Base-by-base conservation (phyloP, 441 rosid genomes). In the Bruguiera hainesii region DNA sequence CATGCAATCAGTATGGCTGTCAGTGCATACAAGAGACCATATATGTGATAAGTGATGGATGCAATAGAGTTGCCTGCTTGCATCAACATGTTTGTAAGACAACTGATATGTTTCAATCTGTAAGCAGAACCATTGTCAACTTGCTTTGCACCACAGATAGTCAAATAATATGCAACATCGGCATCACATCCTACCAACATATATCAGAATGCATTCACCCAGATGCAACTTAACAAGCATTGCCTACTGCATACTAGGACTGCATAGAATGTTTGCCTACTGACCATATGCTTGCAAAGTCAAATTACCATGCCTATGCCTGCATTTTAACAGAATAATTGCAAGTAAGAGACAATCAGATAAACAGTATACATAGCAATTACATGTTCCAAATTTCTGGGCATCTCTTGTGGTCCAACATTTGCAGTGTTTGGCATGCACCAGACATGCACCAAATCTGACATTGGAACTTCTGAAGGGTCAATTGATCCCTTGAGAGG, bases 391-490 rank as follows among this genome's bases (percentile, higher is more conserved):
- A 93, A 81, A 56, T 79, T 75, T 50, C 93, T 83, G 62, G 98
- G 98, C 66, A 88, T 72, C 79, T 94, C 98, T 69, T 88, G 96
- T 11, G 84, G 80, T 69, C 96, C 91, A 72, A 91, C 83, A 68
- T 94, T 91, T 5, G 84, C 83, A 1, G 98, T 82, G 79, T 85
- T 94, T 5, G 98, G 94, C 84, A 94, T 76, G 85, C 90, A 89
- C 98, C 98, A 91, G 33, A 88, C 83, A 60, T 85, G 83, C 61
- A 89, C 85, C 67, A 94, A 84, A 76, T 89, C 92, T 57, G 89
- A 69, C 48, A 97, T 88, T 25, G 85, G 88, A 77, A 86, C 80
- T 70, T 80, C 89, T 11, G 84, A 20, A 2, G 93, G 96, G 69
- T 91, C 86, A 9, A 81, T 73, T 20, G 84, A 83, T 57, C 83